Evolutionary conservation across 306 rosid genomes (phyloP), one percentile per base, ranked within the genome.

Genomic region (Rosa chinensis): DNA sequence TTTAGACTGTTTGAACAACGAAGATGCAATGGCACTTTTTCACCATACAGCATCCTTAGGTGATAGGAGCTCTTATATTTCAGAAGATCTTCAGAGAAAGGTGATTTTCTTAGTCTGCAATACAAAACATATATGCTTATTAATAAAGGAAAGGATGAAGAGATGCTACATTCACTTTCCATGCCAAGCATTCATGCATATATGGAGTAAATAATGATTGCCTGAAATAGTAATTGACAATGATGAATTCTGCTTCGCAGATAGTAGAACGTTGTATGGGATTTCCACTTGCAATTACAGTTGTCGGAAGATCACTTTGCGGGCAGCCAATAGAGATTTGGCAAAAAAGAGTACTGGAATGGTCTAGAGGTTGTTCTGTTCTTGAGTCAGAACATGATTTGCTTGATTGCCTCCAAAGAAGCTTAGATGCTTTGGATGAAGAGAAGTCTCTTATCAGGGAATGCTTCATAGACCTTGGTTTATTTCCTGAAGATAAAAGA

Each of bases 401-500:
- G 73, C 88, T 84, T 63, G 43, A 10, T 12, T 68, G 84, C 78
- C 90, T 91, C 42, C 76, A 83, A 73, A 81, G 82, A 13, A 80
- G 84, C 82, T 71, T 89, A 8, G 91, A 85, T 74, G 78, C 68
- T 2, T 71, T 59, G 66, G 77, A 83, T 39, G 23, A 28, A 47
- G 23, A 79, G 5, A 80, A 75, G 75, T 28, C 39, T 20, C 67
- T 35, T 10, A 58, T 44, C 67, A 89, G 75, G 85, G 84, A 93
- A 61, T 82, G 91, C 76, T 93, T 93, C 84, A n/a, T 68, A 72
- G 92, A 93, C 80, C 75, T 93, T 18, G 84, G 90, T 66, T 84
- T 83, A 42, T 93, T 93, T 82, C 96, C 93, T 5, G 90, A 87
- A 77, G 89, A 78, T 53, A 87, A 80, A 43, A 85, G 86, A 78